Conservation (phyloP, 2,329 filamentous ascomycete genomes). For the Moelleriella libera region DNA sequence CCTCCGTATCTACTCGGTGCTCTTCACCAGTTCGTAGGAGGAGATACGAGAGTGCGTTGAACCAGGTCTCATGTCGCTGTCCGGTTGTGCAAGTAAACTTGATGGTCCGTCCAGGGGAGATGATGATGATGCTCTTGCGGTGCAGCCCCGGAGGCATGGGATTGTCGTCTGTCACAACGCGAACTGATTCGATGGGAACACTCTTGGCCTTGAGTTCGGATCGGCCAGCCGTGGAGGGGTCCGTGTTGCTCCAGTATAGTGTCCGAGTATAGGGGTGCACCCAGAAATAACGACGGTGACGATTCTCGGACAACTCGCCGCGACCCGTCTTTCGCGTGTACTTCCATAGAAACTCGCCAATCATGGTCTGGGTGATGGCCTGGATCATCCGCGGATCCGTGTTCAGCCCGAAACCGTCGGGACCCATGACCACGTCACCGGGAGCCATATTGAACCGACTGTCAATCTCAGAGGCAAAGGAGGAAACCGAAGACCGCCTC, state of each 20-base stretch:
- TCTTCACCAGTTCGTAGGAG: constrained; percentile 61
- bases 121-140: constrained; percentile 80
- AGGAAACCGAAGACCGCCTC: constrained; percentile 73
- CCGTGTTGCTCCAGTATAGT: constrained; percentile 88
- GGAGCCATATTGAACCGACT: constrained; percentile 68
- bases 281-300: constrained; percentile 96
- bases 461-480: constrained; percentile 89
- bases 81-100: constrained; percentile 92
- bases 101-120: constrained; percentile 76
- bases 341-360: constrained; percentile 97
- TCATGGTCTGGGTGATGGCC: constrained; percentile 98
- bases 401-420: constrained; percentile 48
- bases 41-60: constrained; percentile 89
- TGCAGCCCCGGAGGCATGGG: constrained; percentile 89
- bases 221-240: constrained; percentile 68
- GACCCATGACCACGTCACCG: constrained; percentile 36
- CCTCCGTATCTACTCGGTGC: constrained; percentile 46
- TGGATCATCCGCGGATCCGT: constrained; percentile 98
- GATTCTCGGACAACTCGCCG: constrained; percentile 72
- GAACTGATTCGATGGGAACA: constrained; percentile 82
- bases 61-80: constrained; percentile 95
- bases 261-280: constrained; percentile 95
- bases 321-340: constrained; percentile 93
- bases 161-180: constrained; percentile 88
- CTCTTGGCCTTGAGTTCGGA: constrained; percentile 71